phyloP scores from a whole-genome alignment of 2,329 filamentous ascomycete genomes.

The Pseudogymnoascus sp. region DNA sequence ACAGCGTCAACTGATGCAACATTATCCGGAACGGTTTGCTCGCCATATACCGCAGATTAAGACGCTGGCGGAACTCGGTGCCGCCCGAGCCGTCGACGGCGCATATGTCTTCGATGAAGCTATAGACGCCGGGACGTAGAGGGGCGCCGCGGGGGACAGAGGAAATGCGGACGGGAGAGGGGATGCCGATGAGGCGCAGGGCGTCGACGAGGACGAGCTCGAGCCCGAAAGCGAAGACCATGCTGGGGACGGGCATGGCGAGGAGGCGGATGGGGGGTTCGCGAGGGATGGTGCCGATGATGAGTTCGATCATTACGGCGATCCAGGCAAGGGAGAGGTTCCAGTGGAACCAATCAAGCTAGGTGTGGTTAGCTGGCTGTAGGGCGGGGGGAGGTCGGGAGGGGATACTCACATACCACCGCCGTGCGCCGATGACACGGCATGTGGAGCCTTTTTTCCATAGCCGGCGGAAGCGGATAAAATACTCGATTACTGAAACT shows the following conservation, averaged over 20 bases:
- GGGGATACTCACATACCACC: conserved; percentile 29
- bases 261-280: conserved; percentile 39
- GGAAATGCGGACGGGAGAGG: conserved; percentile 43
- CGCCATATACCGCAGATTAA: conserved; percentile 45
- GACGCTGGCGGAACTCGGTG: conserved; percentile 42
- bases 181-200: conserved; percentile 36
- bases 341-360: conserved; percentile 51
- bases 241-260: conserved; percentile 43
- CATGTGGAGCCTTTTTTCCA: conserved; percentile 45
- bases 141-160: conserved; percentile 42
- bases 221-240: conserved; percentile 44
- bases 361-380: conserved; percentile 17
- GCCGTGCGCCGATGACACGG: conserved; percentile 40
- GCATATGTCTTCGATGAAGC: conserved; percentile 45
- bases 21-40: conserved; percentile 45
- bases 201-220: conserved; percentile 43
- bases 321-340: conserved; percentile 47
- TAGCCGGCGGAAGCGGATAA: conserved; percentile 33
- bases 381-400: not conserved
- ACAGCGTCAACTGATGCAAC: conserved; percentile 42
- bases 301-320: conserved; percentile 48
- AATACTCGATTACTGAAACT: conserved; percentile 46
- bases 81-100: conserved; percentile 46
- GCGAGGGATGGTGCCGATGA: conserved; percentile 28
- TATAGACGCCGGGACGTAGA: conserved; percentile 45